Evolutionary conservation across 352 stramenopile species (phyloP), one percentile per base, ranked within the genome.

Genomic region (Thalassiosira pacifica): DNA sequence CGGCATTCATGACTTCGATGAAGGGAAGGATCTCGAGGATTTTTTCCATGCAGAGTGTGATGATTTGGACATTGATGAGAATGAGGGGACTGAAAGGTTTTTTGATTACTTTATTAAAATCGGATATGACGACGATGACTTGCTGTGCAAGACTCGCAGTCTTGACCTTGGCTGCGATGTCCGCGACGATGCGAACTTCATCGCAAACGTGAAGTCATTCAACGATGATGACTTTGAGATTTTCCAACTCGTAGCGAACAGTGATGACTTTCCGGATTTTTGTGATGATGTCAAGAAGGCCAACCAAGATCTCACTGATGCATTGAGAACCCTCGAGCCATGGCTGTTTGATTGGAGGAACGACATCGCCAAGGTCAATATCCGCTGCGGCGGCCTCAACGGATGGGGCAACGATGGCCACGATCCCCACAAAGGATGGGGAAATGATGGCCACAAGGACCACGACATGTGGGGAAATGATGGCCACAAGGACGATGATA

Each of bases 181-280:
- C 22, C 40, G 78, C 42, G 57, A 57, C 42, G 78, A 85, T 53
- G 45, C 76, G 61, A 32, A 76, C 52, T 85, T 85, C 40, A 37
- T 85, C 16, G 31, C 27, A 2, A 27, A 31, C 13, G n/a, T 74
- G 37, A 13, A 6, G 13, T 13, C 6, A 13, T 82, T 55, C 16
- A 1, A 70, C 0, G 55, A 79, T 11, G 37, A 85, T 73, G 63
- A 80, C 40, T 57, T 67, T 24, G 45, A 19, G 9, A 45, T 61
- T 55, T 48, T 63, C 60, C 61, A 55, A 24, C 34, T 81, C 19
- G 78, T 64, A 67, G 53, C 19, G n/a, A 37, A 79, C 11, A 87
- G 73, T 26, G 27, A 71, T 57, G 79, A 82, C 53, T 87, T 87
- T 75, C 48, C 79, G 34, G 79, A 87, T 68, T 82, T 87, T 65